A percentile compares a stretch with the other conserved stretches of the same genome.
Conservation (phyloP, 768 basidiomycete species). For the Tephrocybe sp. region DNA sequence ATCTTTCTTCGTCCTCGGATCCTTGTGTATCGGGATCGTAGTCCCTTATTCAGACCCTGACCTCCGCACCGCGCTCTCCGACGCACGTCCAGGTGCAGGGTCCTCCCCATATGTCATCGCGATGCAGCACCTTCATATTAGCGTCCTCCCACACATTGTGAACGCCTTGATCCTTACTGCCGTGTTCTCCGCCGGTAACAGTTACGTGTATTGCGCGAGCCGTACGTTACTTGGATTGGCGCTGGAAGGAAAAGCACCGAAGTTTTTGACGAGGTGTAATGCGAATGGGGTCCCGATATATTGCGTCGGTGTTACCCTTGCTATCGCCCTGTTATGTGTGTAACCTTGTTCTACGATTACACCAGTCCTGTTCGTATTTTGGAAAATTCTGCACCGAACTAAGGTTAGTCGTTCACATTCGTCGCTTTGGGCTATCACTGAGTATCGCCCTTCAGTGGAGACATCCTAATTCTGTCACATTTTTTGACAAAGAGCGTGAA, state of each 20-base stretch:
- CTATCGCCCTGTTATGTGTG: slow-evolving; percentile 36
- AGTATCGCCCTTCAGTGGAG: slow-evolving; percentile 32
- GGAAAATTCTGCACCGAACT: slow-evolving; percentile 43
- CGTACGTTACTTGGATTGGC: slow-evolving; percentile 54
- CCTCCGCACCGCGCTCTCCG: slow-evolving; percentile 50
- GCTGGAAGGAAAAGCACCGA: slow-evolving; percentile 58
- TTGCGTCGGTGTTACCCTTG: slow-evolving; percentile 44
- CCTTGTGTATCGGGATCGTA: slow-evolving; percentile 72
- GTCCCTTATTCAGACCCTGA: slow-evolving; percentile 68
- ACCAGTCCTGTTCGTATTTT: slow-evolving; percentile 41
- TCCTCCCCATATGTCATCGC: slow-evolving; percentile 86
- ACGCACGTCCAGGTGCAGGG: slow-evolving; percentile 55
- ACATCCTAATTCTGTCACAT: slow-evolving; percentile 33
- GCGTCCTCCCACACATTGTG: slow-evolving; percentile 63
- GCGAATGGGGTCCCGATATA: slow-evolving; percentile 56
- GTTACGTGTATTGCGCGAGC: slow-evolving; percentile 60
- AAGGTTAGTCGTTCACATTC: slow-evolving; percentile 25
- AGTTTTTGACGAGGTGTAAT: slow-evolving; percentile 50
- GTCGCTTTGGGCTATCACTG: neutral
- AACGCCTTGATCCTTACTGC: slow-evolving; percentile 69
- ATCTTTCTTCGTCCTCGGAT: slow-evolving; percentile 73
- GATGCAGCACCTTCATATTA: slow-evolving; percentile 67
- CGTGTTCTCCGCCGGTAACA: slow-evolving; percentile 72
- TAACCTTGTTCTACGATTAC: neutral
- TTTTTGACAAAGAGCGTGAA: slow-evolving; percentile 44